Percentiles rank a stretch among this genome's conserved stretches.
Evolutionary conservation across 148 eudicot species (phyloP).

Genomic region (Gaultheria prostrata): DNA sequence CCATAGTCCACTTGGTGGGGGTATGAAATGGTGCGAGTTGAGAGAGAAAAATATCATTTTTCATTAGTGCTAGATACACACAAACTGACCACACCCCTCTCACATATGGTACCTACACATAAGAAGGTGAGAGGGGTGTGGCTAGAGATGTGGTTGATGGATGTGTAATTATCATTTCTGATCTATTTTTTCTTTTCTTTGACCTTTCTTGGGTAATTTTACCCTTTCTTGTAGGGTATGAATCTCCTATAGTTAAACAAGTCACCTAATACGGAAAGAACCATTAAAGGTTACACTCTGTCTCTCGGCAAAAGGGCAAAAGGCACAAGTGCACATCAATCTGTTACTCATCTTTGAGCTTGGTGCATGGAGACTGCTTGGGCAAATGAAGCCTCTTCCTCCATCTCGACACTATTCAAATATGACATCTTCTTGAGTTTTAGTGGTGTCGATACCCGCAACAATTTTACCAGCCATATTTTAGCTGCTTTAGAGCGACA

Average conservation of each 20-base stretch:
- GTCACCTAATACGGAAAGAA: too few relatives aligned
- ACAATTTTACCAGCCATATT: background rate
- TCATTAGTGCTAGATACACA: too few relatives aligned
- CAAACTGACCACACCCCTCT: too few relatives aligned
- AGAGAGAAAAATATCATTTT: too few relatives aligned
- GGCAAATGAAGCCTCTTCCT: background rate
- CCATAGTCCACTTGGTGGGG: too few relatives aligned
- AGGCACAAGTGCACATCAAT: background rate
- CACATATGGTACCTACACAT: too few relatives aligned
- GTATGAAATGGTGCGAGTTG: too few relatives aligned
- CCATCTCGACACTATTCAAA: background rate
- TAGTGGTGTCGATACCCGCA: background rate
- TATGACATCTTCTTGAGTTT: constrained; percentile 9
- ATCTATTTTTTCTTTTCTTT: too few relatives aligned
- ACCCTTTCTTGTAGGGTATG: background rate
- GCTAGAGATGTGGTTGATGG: too few relatives aligned
- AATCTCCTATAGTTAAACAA: background rate
- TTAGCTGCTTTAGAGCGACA: background rate
- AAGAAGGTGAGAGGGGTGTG: too few relatives aligned
- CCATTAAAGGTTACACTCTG: background rate
- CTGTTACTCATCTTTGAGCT: background rate
- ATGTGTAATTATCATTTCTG: too few relatives aligned
- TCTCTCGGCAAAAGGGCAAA: background rate
- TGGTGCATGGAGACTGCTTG: background rate
- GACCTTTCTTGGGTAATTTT: background rate